These are phyloP conservation scores for Entophlyctis luteolus DNA, from an alignment of 192 early-diverging fungal genomes.

Conservation along the genomic window DNA sequence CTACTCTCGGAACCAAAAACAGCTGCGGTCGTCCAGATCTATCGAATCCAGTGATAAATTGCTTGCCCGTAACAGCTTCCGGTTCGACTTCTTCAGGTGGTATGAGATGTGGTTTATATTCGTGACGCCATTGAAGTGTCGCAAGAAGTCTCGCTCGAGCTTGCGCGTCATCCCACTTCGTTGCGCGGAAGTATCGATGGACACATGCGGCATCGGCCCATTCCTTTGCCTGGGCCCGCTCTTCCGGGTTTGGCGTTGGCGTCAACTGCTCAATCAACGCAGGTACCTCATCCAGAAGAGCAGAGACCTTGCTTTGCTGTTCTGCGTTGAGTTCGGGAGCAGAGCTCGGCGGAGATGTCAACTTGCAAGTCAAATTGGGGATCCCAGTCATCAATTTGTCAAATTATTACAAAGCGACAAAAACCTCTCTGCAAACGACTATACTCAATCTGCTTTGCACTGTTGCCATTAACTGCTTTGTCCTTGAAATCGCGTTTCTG, in stretches of 20 bases:
- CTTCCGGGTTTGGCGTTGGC: too few species aligned
- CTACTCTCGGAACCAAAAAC: constrained; percentile 57
- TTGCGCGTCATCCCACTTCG: constrained; percentile 58
- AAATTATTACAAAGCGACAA: too few species aligned
- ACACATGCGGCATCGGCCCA: constrained; percentile 39
- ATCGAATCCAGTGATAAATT: constrained; percentile 79
- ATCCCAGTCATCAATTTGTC: too few species aligned
- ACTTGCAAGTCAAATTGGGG: too few species aligned
- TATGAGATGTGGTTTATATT: constrained; percentile 63
- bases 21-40: constrained; percentile 67
- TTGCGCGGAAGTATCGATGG: constrained; percentile 57
- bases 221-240: too few species aligned
- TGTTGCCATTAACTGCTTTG: too few species aligned
- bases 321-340: background rate
- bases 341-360: background rate
- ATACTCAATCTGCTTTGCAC: too few species aligned
- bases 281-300: background rate
- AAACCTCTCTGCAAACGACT: too few species aligned
- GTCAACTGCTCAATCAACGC: constrained; percentile 7
- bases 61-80: constrained; percentile 78
- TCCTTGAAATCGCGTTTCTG: too few species aligned
- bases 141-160: constrained; percentile 58
- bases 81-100: constrained; percentile 68
- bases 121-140: constrained; percentile 68
- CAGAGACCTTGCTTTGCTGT: background rate